These are phyloP conservation scores for Lactarius akahatsu DNA, from an alignment of 768 basidiomycete genomes.

Conservation along the genomic window DNA sequence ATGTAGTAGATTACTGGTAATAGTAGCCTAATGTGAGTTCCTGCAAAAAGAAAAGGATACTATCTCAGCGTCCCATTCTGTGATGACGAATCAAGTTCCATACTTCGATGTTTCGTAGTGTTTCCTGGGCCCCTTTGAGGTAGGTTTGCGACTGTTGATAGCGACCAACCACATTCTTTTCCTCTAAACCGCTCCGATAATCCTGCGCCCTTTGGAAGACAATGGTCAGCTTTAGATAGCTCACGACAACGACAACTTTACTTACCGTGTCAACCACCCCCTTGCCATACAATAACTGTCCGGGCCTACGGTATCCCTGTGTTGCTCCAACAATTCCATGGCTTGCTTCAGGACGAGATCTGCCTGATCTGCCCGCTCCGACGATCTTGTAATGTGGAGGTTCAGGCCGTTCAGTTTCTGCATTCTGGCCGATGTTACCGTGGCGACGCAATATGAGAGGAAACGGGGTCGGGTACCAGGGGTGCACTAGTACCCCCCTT, in stretches of 20 bases:
- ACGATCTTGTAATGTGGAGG: not conserved
- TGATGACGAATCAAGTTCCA: not conserved
- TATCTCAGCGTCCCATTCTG: not conserved
- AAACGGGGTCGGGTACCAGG: not conserved
- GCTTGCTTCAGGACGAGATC: not conserved
- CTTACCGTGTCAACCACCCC: conserved; percentile 10
- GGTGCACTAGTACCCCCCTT: not conserved
- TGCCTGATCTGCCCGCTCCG: not conserved
- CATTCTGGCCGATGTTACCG: not conserved
- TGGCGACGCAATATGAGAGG: not conserved
- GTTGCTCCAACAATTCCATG: not conserved
- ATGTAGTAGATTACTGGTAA: not conserved
- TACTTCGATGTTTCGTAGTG: conserved; percentile 7
- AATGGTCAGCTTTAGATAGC: not conserved
- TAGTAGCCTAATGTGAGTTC: conserved; percentile 3
- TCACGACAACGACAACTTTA: not conserved
- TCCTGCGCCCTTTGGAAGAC: not conserved
- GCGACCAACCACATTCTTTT: not conserved
- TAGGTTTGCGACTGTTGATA: conserved; percentile 1
- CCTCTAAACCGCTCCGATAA: conserved; percentile 8
- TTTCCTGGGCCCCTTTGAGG: conserved; percentile 13
- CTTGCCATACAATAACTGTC: conserved; percentile 4
- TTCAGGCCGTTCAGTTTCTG: no score
- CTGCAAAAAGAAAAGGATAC: not conserved
- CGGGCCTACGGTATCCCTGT: not conserved